phyloP scores from a whole-genome alignment of 2,329 filamentous ascomycete genomes.

The Chaetoscypha palmicola region DNA sequence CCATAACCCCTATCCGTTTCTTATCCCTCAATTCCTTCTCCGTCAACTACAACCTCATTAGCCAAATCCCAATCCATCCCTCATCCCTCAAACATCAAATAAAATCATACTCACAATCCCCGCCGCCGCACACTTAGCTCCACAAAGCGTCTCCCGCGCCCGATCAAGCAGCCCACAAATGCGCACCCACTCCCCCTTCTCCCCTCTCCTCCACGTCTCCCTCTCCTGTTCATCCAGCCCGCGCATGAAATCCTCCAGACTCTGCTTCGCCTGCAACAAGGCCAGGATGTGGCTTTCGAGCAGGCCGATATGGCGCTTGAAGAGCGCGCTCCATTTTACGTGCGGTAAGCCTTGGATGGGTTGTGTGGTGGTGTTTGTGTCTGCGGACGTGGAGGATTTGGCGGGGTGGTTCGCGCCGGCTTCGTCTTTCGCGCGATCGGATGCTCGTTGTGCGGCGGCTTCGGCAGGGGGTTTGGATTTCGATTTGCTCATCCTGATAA shows the following conservation, averaged over 20 bases:
- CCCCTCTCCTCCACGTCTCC: constrained; percentile 15
- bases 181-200: constrained; percentile 23
- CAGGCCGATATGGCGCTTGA: constrained; percentile 21
- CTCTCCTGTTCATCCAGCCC: neutral
- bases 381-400: no score
- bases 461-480: constrained; percentile 13
- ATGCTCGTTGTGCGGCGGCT: no score
- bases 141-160: constrained; percentile 14
- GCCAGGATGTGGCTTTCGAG: constrained; percentile 23
- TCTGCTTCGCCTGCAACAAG: constrained; percentile 19
- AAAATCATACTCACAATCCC: constrained; percentile 3
- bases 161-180: constrained; percentile 24
- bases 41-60: no score
- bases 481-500: constrained; percentile 20
- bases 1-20: no score
- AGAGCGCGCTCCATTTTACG: constrained; percentile 9
- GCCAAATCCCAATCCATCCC: no score
- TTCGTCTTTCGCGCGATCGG: no score
- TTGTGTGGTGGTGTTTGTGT: no score
- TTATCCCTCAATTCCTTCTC: no score
- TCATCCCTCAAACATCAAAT: no score
- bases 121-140: constrained; percentile 6
- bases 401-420: no score
- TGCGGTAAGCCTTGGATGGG: constrained; percentile 8
- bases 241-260: constrained; percentile 11